Percentiles rank a stretch among this genome's conserved stretches.
phyloP scores from a whole-genome alignment of 345 rosid species.

The Euphorbia tirucalli region DNA sequence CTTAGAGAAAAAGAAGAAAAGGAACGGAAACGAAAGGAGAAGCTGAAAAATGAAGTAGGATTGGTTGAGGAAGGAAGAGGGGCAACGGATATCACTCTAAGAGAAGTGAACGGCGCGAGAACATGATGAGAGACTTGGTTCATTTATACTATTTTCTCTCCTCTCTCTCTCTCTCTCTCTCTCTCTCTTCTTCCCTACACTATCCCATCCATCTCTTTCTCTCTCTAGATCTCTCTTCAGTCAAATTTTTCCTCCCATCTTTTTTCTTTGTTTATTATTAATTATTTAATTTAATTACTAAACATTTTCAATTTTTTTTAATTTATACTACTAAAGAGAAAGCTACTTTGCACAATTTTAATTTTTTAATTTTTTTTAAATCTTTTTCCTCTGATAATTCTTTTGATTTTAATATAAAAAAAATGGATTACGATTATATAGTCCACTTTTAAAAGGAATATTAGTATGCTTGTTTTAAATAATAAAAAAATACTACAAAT shows the following conservation, averaged over 20 bases:
- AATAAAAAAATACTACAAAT: too few relatives aligned
- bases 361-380: too few relatives aligned
- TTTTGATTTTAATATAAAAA: too few relatives aligned
- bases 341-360: too few relatives aligned
- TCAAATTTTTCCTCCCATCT: not conserved
- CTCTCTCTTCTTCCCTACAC: not conserved
- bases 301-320: too few relatives aligned
- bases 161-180: too few relatives aligned
- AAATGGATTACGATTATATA: too few relatives aligned
- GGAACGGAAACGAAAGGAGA: not conserved
- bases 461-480: too few relatives aligned
- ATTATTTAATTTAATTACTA: too few relatives aligned
- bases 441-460: too few relatives aligned
- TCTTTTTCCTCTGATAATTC: too few relatives aligned
- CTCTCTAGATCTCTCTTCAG: not conserved
- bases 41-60: not conserved
- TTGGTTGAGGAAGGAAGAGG: not conserved
- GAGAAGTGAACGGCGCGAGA: constrained; percentile 16
- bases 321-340: too few relatives aligned
- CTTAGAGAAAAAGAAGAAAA: constrained; percentile 3
- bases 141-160: constrained; percentile 15
- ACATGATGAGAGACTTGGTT: constrained; percentile 7
- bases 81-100: not conserved
- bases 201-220: not conserved
- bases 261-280: not conserved